Evolutionary conservation across 169 alveolate genomes (phyloP).

Genomic region (Plasmodium knowlesi): DNA sequence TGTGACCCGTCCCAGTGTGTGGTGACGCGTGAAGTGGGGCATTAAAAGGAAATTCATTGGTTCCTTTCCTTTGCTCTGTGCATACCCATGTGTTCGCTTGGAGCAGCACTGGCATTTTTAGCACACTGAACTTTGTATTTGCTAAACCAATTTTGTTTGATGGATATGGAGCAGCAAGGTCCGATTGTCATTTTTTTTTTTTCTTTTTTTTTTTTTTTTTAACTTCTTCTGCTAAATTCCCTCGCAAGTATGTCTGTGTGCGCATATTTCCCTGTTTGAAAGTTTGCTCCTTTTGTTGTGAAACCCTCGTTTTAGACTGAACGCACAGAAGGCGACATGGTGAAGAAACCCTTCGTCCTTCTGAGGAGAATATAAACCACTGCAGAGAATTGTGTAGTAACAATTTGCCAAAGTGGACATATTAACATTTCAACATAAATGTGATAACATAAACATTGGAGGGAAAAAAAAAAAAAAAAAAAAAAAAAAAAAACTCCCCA

Average conservation of each 20-base stretch:
- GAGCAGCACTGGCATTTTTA: neutral
- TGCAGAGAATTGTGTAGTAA: neutral
- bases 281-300: neutral
- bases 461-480: neutral
- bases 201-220: neutral
- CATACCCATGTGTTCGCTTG: neutral
- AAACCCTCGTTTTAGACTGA: neutral
- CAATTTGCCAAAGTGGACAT: neutral
- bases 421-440: neutral
- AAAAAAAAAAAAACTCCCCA: neutral
- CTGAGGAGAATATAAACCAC: neutral
- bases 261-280: neutral
- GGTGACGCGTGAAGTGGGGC: neutral
- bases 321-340: neutral
- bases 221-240: neutral
- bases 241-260: neutral
- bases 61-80: neutral
- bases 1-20: conserved; percentile 11
- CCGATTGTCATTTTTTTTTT: neutral
- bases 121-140: neutral
- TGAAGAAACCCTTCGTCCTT: neutral
- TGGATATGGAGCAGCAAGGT: neutral
- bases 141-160: neutral
- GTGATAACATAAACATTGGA: neutral
- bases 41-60: neutral